Conservation (phyloP, 2,329 filamentous ascomycete genomes). For the Fusarium sambucinum region DNA sequence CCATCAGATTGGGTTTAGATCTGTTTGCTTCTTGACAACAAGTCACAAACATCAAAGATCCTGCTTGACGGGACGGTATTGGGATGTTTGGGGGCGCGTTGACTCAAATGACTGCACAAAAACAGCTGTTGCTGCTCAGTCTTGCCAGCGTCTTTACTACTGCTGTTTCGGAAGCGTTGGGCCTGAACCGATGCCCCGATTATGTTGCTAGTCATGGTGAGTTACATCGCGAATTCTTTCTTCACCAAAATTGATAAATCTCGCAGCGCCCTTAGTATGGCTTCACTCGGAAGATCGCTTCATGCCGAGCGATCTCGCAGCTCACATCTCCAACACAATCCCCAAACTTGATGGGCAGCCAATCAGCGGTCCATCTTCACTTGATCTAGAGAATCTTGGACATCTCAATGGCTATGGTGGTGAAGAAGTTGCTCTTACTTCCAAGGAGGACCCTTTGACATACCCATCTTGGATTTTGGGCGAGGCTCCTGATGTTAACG, state of each 20-base stretch:
- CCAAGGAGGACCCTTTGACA: constrained; percentile 47
- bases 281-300: constrained; percentile 51
- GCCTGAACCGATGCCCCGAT: constrained; percentile 42
- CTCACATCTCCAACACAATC: constrained; percentile 49
- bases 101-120: constrained; percentile 4
- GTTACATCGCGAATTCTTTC: constrained; percentile 15
- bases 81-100: constrained; percentile 20
- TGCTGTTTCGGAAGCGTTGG: constrained; percentile 21
- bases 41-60: background rate
- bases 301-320: constrained; percentile 49
- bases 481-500: constrained; percentile 40
- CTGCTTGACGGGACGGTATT: constrained; percentile 2
- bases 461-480: constrained; percentile 49
- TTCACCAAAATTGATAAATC: background rate
- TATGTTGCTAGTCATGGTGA: constrained; percentile 50
- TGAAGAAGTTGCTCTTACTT: constrained; percentile 39
- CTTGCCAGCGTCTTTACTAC: constrained; percentile 13
- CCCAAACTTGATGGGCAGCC: constrained; percentile 39
- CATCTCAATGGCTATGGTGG: constrained; percentile 42
- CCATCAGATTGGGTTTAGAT: constrained; percentile 12
- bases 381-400: constrained; percentile 50
- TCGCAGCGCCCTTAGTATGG: constrained; percentile 51
- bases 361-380: constrained; percentile 33
- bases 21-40: constrained; percentile 16
- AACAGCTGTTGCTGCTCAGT: constrained; percentile 12